phyloP scores from a whole-genome alignment of 2,329 filamentous ascomycete genomes.

The Rutstroemia sp. region DNA sequence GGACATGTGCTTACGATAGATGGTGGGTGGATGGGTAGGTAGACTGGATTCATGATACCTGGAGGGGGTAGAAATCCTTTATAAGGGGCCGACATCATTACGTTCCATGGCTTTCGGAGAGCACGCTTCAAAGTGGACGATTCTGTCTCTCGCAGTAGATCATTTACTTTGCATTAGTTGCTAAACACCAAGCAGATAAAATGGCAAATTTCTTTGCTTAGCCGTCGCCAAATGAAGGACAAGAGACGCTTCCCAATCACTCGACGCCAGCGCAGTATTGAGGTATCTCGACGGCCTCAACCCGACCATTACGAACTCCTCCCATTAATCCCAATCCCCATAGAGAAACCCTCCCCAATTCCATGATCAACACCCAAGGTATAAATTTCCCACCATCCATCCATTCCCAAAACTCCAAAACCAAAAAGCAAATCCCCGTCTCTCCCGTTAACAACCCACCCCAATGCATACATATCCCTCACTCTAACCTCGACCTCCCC shows the following conservation, averaged over 20 bases:
- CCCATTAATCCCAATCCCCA: neutral
- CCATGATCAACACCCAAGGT: neutral
- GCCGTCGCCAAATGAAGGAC: no score
- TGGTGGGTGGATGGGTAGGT: constrained; percentile 90
- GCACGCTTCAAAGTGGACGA: no score
- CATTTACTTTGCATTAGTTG: no score
- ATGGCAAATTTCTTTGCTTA: no score
- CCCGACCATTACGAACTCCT: neutral
- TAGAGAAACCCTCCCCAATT: neutral
- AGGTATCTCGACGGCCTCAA: no score
- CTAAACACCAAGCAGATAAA: no score
- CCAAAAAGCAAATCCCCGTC: neutral
- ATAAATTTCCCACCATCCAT: neutral
- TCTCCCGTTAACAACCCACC: neutral
- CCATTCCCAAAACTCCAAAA: neutral
- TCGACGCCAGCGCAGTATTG: neutral
- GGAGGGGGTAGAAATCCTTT: neutral
- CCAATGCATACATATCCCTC: no score
- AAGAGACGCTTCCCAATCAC: no score
- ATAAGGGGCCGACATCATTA: neutral
- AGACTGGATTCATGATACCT: constrained; percentile 14
- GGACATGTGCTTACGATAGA: constrained; percentile 80
- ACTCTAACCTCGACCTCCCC: constrained; percentile 7
- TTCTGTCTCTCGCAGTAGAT: no score
- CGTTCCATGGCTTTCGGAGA: no score